phyloP scores from a whole-genome alignment of 78 protist species.

The Bigelowiella natans region DNA sequence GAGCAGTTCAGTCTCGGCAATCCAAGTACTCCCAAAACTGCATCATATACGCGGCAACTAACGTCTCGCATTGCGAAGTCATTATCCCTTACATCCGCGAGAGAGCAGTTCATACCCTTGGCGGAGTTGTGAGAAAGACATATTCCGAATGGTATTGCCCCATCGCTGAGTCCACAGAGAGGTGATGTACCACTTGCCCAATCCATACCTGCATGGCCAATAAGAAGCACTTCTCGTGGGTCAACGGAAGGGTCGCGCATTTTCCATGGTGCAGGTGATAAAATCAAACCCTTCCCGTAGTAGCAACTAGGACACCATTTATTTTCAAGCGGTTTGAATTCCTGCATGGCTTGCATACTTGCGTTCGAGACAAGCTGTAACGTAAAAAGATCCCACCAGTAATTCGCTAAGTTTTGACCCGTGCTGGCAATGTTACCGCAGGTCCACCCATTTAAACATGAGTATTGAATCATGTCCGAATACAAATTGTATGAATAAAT shows the following conservation, averaged over 20 bases:
- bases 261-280: too few relatives aligned
- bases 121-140: background rate
- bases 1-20: background rate
- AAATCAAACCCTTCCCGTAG: background rate
- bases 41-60: background rate
- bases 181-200: background rate
- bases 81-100: background rate
- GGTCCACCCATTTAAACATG: background rate
- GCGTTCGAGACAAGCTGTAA: background rate
- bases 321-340: background rate
- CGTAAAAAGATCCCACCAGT: background rate
- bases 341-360: background rate
- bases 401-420: background rate
- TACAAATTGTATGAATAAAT: background rate
- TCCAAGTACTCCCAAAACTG: background rate
- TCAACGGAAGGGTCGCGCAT: background rate
- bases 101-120: background rate
- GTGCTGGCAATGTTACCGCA: background rate
- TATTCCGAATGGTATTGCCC: background rate
- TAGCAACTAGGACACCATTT: background rate
- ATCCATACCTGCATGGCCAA: background rate
- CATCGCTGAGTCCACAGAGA: background rate
- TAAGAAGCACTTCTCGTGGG: background rate
- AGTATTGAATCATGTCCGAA: background rate
- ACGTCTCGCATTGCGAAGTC: background rate